Evolutionary conservation across 2,329 filamentous ascomycete species (phyloP).

Genomic region (Tricladium varicosporioides): DNA sequence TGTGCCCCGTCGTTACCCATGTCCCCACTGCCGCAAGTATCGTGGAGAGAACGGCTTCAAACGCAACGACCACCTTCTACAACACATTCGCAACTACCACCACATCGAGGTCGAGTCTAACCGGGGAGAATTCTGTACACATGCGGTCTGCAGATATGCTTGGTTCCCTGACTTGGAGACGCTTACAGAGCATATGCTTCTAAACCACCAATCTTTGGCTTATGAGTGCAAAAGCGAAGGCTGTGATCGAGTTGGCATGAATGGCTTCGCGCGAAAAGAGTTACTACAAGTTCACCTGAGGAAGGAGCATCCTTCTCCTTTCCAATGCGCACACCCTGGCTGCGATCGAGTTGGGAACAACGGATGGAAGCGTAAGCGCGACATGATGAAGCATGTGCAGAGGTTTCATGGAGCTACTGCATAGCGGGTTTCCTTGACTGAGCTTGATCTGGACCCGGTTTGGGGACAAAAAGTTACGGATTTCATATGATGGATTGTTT

Average conservation of each 20-base stretch:
- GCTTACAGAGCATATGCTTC: neutral
- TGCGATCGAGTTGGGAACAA: conserved; percentile 20
- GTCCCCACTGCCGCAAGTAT: conserved; percentile 34
- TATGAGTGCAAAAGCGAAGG: neutral
- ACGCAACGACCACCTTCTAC: conserved; percentile 38
- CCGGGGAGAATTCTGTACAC: too few species aligned
- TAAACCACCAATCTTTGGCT: neutral
- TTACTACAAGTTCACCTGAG: conserved; percentile 16
- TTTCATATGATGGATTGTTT: too few species aligned
- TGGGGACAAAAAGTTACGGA: too few species aligned
- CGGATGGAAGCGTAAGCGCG: conserved; percentile 17
- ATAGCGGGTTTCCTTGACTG: too few species aligned
- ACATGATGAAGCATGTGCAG: conserved; percentile 21
- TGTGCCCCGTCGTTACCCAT: conserved; percentile 26
- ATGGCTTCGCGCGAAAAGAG: conserved; percentile 12
- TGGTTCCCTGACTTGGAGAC: too few species aligned
- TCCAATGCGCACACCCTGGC: conserved; percentile 16
- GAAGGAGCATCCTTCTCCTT: conserved; percentile 17
- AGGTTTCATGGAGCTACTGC: conserved; percentile 5
- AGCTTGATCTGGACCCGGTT: too few species aligned
- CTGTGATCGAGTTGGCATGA: conserved; percentile 9
- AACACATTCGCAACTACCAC: conserved; percentile 38
- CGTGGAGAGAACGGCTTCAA: conserved; percentile 35
- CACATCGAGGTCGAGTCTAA: conserved; percentile 33
- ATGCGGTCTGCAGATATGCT: too few species aligned